Evolutionary conservation across 139 green algal species (phyloP).

Genomic region (Ettlia oleoabundans): DNA sequence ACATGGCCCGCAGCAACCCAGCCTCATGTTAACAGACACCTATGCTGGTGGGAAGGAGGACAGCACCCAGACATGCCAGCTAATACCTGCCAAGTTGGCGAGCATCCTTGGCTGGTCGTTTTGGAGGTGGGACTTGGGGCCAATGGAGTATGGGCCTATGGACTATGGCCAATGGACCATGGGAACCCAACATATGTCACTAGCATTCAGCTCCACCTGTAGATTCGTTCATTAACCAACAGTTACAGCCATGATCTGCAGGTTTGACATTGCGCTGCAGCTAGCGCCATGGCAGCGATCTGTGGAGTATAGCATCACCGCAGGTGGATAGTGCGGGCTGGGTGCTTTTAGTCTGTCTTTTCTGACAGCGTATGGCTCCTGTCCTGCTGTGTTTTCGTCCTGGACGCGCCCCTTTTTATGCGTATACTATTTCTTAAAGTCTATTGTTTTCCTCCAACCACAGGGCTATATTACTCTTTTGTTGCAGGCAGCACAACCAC

Average conservation of each 20-base stretch:
- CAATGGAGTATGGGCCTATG: no score
- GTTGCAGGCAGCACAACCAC: background rate
- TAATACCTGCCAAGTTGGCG: background rate
- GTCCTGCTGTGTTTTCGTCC: no score
- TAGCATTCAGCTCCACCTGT: no score
- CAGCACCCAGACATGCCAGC: conserved; percentile 1
- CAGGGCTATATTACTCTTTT: no score
- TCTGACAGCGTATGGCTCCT: background rate
- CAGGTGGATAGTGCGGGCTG: background rate
- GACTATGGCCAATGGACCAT: no score
- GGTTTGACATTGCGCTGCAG: conserved; percentile 53
- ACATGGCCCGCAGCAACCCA: background rate
- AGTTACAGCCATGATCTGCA: no score
- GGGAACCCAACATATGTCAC: no score
- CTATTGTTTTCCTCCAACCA: no score
- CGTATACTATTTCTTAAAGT: no score
- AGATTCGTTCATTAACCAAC: no score
- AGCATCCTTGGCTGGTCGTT: conserved; percentile 28
- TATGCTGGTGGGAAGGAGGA: background rate
- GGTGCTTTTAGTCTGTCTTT: background rate
- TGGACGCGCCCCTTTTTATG: no score
- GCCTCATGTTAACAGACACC: background rate
- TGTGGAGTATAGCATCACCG: background rate
- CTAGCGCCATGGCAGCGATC: conserved; percentile 15
- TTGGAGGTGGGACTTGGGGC: no score